These are phyloP conservation scores for Sporobolomyces roseus DNA, from an alignment of 768 basidiomycete genomes.

Conservation along the genomic window DNA sequence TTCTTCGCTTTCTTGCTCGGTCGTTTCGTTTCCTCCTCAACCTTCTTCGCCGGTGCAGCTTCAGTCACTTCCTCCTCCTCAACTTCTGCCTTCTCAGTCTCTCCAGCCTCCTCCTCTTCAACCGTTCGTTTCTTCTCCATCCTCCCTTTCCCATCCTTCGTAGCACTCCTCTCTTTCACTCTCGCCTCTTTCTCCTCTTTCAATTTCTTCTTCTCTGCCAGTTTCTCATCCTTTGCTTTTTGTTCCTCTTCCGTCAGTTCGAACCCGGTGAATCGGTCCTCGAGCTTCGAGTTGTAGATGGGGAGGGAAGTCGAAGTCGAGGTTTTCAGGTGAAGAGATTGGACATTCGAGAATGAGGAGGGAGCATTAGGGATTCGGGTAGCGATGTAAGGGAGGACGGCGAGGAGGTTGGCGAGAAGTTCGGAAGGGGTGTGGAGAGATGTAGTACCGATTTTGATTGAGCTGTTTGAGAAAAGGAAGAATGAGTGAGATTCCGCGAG, in stretches of 20 bases:
- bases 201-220: conserved; percentile 17
- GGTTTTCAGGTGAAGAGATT: conserved; percentile 84
- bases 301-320: conserved; percentile 78
- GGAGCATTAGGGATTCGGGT: conserved; percentile 58
- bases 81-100: not conserved
- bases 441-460: conserved; percentile 74
- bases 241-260: conserved; percentile 31
- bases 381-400: conserved; percentile 70
- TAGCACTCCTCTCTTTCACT: conserved; percentile 34
- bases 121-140: conserved; percentile 25
- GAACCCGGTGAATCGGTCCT: conserved; percentile 61
- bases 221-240: conserved; percentile 19
- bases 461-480: no score
- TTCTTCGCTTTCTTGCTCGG: conserved; percentile 19
- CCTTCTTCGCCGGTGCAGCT: not conserved
- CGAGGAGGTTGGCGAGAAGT: conserved; percentile 70
- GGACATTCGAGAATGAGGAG: conserved; percentile 85
- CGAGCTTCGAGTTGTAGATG: conserved; percentile 61
- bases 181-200: conserved; percentile 35
- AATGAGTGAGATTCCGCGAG: no score
- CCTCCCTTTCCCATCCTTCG: conserved; percentile 36
- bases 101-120: conserved; percentile 31
- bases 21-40: not conserved
- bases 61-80: conserved; percentile 11
- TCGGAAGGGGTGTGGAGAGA: conserved; percentile 66